Conservation (phyloP, 208 protist species). For the Acanthamoeba culbertsoni region DNA sequence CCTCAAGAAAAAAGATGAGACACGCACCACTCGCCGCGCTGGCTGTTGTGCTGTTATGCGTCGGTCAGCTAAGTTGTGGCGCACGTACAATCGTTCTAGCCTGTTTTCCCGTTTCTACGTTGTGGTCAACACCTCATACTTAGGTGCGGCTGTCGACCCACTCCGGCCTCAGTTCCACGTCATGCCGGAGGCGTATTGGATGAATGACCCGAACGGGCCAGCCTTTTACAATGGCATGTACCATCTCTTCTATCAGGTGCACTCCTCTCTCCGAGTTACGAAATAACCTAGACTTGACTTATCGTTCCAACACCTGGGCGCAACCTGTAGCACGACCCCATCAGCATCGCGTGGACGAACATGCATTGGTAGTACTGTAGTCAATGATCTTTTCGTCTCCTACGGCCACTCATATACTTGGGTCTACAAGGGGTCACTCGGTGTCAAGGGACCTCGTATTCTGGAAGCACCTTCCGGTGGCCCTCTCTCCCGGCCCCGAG, state of each 20-base stretch:
- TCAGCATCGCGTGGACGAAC: background rate
- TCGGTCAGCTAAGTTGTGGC: too few relatives aligned
- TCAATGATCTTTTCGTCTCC: background rate
- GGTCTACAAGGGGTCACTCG: background rate
- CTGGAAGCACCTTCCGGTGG: background rate
- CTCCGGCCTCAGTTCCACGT: constrained; percentile 35
- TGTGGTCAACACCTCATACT: too few relatives aligned
- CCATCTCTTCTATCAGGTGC: constrained; percentile 12
- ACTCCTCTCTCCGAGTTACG: too few relatives aligned
- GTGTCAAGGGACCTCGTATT: background rate
- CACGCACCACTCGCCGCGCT: too few relatives aligned
- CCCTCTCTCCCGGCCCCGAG: background rate
- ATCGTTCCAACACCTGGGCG: background rate
- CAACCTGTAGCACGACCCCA: background rate
- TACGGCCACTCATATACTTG: background rate
- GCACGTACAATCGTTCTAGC: too few relatives aligned
- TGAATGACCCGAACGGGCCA: constrained; percentile 42
- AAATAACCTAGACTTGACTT: too few relatives aligned
- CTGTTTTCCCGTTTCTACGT: too few relatives aligned
- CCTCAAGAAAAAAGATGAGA: too few relatives aligned
- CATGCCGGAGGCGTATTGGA: constrained; percentile 29
- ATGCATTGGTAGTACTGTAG: background rate
- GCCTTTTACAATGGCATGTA: background rate
- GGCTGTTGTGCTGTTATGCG: too few relatives aligned
- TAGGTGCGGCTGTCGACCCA: background rate